Conservation (phyloP, 129 eudicot genomes). For the Rutidosis leptorrhynchoides region DNA sequence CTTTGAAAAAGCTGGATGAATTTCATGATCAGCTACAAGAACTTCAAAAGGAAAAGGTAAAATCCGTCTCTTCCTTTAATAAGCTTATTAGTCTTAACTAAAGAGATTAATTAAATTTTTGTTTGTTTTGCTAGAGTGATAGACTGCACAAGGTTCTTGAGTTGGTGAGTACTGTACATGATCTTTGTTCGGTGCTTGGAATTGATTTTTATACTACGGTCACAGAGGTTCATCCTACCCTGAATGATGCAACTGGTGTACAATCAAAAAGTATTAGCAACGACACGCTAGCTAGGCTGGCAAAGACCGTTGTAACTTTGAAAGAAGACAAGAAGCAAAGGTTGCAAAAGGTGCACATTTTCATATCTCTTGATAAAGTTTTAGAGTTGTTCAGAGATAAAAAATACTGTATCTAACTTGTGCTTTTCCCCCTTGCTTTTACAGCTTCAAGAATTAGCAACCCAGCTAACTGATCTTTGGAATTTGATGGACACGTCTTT, state of each 20-base stretch:
- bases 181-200: conserved; percentile 66
- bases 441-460: conserved; percentile 69
- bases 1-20: conserved; percentile 63
- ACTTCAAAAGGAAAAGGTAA: conserved; percentile 78
- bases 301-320: conserved; percentile 45
- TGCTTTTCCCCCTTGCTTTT: background rate
- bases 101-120: conserved; percentile 8
- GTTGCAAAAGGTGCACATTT: conserved; percentile 46
- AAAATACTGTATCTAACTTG: background rate
- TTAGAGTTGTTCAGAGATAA: background rate
- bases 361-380: conserved; percentile 5
- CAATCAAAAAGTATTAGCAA: conserved; percentile 69
- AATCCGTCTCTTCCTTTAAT: conserved; percentile 3
- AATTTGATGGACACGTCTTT: conserved; percentile 56
- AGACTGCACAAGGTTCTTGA: conserved; percentile 65
- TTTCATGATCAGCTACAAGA: conserved; percentile 67
- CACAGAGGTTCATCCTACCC: conserved; percentile 59
- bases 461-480: conserved; percentile 63
- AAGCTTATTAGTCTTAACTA: background rate
- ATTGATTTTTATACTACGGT: conserved; percentile 56
- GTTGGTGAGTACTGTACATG: conserved; percentile 50
- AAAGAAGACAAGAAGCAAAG: conserved; percentile 68
- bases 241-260: conserved; percentile 46
- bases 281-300: conserved; percentile 64
- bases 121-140: conserved; percentile 47